These are phyloP conservation scores for Pseudogymnoascus verrucosus DNA, from an alignment of 2,329 filamentous ascomycete species.

Conservation along the genomic window DNA sequence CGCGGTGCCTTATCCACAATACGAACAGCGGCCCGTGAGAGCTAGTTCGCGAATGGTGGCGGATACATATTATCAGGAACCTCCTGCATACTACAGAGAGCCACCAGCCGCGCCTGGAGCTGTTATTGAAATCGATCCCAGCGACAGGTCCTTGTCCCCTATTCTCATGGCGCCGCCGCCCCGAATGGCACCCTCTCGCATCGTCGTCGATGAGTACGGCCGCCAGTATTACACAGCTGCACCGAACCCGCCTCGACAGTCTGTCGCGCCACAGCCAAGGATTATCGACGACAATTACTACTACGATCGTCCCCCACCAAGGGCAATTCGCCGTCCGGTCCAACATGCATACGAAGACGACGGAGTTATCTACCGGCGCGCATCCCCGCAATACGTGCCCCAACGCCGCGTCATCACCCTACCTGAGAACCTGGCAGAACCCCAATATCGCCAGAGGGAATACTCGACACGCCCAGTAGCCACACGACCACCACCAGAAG, in stretches of 20 bases:
- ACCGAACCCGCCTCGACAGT: constrained; percentile 39
- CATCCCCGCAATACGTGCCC: constrained; percentile 42
- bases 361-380: constrained; percentile 40
- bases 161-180: constrained; percentile 40
- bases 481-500: constrained; percentile 33
- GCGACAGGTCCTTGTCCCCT: constrained; percentile 43
- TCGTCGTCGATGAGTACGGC: constrained; percentile 76
- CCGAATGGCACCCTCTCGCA: constrained; percentile 44
- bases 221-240: constrained; percentile 65
- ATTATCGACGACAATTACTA: constrained; percentile 47
- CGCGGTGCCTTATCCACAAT: constrained; percentile 20
- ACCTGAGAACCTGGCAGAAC: constrained; percentile 47
- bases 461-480: constrained; percentile 42
- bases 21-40: constrained; percentile 20
- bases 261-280: constrained; percentile 41
- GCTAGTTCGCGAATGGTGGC: constrained; percentile 21
- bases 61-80: constrained; percentile 22
- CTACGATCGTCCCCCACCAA: constrained; percentile 50
- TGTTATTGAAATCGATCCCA: constrained; percentile 41
- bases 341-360: constrained; percentile 42
- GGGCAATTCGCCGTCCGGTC: constrained; percentile 22
- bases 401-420: constrained; percentile 54
- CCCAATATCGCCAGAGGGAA: constrained; percentile 48
- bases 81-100: constrained; percentile 38
- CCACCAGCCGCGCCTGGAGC: constrained; percentile 36